Evolutionary conservation across 2,329 filamentous ascomycete species (phyloP).

Genomic region (Coleophoma eucalyptorum): DNA sequence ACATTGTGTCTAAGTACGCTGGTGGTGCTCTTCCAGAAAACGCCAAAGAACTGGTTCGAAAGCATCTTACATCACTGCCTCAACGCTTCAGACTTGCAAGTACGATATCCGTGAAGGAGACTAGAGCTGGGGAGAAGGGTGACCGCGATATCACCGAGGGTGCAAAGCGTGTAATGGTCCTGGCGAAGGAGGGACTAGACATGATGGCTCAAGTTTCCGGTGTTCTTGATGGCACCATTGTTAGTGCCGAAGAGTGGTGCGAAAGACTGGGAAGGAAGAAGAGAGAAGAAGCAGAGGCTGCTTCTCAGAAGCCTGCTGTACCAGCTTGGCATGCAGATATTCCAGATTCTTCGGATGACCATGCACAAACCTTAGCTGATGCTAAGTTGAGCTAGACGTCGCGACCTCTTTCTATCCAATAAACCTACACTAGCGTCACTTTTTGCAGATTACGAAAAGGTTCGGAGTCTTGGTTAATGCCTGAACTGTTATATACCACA

Average conservation of each 20-base stretch:
- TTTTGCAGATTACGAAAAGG: too few species aligned
- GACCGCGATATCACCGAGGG: conserved; percentile 45
- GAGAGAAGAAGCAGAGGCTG: conserved; percentile 20
- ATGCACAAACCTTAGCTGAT: too few species aligned
- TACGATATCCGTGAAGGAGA: conserved; percentile 31
- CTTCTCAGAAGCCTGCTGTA: neutral
- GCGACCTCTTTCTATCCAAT: too few species aligned
- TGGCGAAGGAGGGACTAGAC: conserved; percentile 86
- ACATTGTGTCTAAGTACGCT: conserved; percentile 83
- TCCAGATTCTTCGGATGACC: too few species aligned
- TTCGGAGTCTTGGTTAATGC: too few species aligned
- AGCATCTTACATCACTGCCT: conserved; percentile 80
- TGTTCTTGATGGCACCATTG: conserved; percentile 83
- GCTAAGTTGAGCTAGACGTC: too few species aligned
- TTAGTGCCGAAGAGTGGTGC: conserved; percentile 90
- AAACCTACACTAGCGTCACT: too few species aligned
- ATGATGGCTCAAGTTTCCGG: conserved; percentile 91
- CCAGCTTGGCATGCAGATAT: neutral
- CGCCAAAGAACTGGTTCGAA: conserved; percentile 75
- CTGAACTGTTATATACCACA: too few species aligned
- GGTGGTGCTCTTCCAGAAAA: conserved; percentile 91
- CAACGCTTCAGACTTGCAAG: conserved; percentile 76
- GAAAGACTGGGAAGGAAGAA: conserved; percentile 60
- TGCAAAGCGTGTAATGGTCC: conserved; percentile 75
- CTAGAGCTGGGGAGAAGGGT: conserved; percentile 33